phyloP scores from a whole-genome alignment of 2,329 filamentous ascomycete genomes.

The Aspergillus latus region DNA sequence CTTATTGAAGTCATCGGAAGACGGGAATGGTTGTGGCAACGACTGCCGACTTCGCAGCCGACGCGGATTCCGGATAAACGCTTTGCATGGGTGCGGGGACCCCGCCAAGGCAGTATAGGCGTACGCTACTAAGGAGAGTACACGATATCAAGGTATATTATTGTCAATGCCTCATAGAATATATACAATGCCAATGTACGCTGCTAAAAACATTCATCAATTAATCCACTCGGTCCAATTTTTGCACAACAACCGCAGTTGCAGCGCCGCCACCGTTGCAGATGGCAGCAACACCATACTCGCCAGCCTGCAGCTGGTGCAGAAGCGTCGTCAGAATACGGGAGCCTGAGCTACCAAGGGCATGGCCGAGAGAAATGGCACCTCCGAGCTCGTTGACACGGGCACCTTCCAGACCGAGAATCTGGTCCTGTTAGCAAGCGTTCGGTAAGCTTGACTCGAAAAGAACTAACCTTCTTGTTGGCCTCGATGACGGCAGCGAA shows the following conservation, averaged over 20 bases:
- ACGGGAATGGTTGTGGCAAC: conserved; percentile 7
- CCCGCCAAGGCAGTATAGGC: too few species aligned
- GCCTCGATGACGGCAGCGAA: conserved; percentile 95
- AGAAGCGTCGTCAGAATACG: conserved; percentile 86
- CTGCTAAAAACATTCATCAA: neutral
- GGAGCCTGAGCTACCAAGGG: conserved; percentile 88
- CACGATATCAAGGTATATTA: neutral
- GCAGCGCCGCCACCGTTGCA: conserved; percentile 96
- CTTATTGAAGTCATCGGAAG: conserved; percentile 1
- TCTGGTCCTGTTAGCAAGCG: conserved; percentile 46
- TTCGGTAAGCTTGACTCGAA: neutral
- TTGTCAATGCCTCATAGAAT: neutral
- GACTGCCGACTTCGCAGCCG: conserved; percentile 20
- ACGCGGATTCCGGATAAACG: conserved; percentile 12
- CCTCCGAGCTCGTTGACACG: conserved; percentile 86
- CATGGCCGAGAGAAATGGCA: conserved; percentile 88
- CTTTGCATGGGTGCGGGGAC: conserved; percentile 5
- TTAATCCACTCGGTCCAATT: conserved; percentile 58
- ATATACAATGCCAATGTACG: neutral
- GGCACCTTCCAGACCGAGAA: conserved; percentile 74
- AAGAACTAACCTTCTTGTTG: conserved; percentile 70
- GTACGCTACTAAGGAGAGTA: too few species aligned
- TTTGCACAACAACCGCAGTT: conserved; percentile 87
- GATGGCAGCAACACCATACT: conserved; percentile 94
- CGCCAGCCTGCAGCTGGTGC: conserved; percentile 85